A percentile compares a stretch with the other conserved stretches of the same genome.
Conservation (phyloP, 2,329 filamentous ascomycete species). For the Madurella mycetomatis region DNA sequence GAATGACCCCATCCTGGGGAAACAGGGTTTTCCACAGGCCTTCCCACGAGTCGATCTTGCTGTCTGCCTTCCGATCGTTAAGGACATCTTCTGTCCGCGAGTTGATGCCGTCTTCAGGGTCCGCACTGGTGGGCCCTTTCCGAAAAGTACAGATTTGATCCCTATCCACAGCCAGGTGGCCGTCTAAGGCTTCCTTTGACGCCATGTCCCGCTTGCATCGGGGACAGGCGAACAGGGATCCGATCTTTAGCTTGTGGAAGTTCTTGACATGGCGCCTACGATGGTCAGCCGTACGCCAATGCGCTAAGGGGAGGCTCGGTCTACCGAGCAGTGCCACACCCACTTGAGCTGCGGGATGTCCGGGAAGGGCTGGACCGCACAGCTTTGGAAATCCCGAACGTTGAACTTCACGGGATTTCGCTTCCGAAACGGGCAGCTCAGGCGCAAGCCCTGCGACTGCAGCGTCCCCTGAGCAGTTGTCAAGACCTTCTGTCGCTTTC, state of each 20-base stretch:
- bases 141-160: slow-evolving; percentile 19
- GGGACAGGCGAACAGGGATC: slow-evolving; percentile 17
- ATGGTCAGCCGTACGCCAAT: neutral
- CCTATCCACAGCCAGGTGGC: slow-evolving; percentile 13
- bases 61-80: slow-evolving; percentile 22
- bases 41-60: slow-evolving; percentile 23
- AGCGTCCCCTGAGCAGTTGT: neutral
- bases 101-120: slow-evolving; percentile 27
- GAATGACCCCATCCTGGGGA: slow-evolving; percentile 4
- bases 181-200: slow-evolving; percentile 11
- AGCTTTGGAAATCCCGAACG: slow-evolving; percentile 20
- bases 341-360: slow-evolving; percentile 24
- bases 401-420: slow-evolving; percentile 26
- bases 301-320: too few species aligned
- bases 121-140: slow-evolving; percentile 3
- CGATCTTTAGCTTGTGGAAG: slow-evolving; percentile 18
- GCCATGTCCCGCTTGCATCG: slow-evolving; percentile 20
- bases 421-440: slow-evolving; percentile 27
- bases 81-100: slow-evolving; percentile 15
- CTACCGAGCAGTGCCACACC: neutral
- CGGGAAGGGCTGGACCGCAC: slow-evolving; percentile 19
- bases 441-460: neutral
- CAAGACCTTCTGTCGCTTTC: slow-evolving; percentile 13
- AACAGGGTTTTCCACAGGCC: slow-evolving; percentile 22
- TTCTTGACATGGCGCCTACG: slow-evolving; percentile 25